Percentiles rank a stretch among this genome's conserved stretches.
Conservation (phyloP, 345 rosid species). For the Kandelia obovata region DNA sequence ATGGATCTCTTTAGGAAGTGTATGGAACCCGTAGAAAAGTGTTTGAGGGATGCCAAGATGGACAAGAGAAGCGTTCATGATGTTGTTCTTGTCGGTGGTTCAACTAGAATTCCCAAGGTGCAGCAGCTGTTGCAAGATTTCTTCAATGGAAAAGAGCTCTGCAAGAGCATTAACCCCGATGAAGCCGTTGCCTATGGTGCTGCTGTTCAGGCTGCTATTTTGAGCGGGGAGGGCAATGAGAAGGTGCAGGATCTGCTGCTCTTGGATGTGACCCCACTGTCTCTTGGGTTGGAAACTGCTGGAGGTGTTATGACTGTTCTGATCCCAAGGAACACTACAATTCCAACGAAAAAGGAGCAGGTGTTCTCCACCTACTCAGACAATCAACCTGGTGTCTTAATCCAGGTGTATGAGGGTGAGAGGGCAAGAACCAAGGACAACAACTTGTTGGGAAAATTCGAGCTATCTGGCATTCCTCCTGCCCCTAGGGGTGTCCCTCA, state of each 20-base stretch:
- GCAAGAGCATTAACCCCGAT: constrained; percentile 25
- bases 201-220: constrained; percentile 17
- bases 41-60: constrained; percentile 31
- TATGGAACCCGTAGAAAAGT: constrained; percentile 30
- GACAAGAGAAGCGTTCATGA: constrained; percentile 25
- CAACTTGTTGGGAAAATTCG: constrained; percentile 22
- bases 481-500: constrained; percentile 26
- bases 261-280: constrained; percentile 21
- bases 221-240: constrained; percentile 25
- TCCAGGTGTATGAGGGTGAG: constrained; percentile 28
- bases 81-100: constrained; percentile 30
- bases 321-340: constrained; percentile 26
- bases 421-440: constrained; percentile 24
- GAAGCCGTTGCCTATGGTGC: too few relatives aligned
- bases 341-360: constrained; percentile 25
- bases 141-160: constrained; percentile 27
- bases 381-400: constrained; percentile 24
- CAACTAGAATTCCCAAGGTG: constrained; percentile 26
- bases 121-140: constrained; percentile 27
- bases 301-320: constrained; percentile 27
- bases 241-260: constrained; percentile 25
- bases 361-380: constrained; percentile 23
- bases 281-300: constrained; percentile 21
- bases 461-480: constrained; percentile 26
- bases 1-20: constrained; percentile 30